A percentile compares a stretch with the other conserved stretches of the same genome.
phyloP scores from a whole-genome alignment of 75 land plant species.

The Selaginella moellendorffii region DNA sequence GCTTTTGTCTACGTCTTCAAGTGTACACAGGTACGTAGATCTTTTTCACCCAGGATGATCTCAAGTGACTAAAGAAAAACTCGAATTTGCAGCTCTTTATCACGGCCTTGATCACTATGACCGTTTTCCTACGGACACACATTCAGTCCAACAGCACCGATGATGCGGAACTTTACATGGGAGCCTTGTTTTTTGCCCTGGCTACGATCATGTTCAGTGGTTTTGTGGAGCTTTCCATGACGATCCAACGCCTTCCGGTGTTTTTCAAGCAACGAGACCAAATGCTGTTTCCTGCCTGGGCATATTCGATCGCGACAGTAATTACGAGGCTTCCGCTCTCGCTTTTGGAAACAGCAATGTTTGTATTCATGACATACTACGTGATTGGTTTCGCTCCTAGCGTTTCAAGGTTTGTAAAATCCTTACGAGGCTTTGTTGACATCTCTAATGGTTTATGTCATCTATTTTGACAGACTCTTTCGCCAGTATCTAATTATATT shows the following conservation, averaged over 20 bases:
- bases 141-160: slow-evolving; percentile 13
- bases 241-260: slow-evolving; percentile 30
- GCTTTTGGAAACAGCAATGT: slow-evolving; percentile 21
- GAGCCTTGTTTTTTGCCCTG: slow-evolving; percentile 30
- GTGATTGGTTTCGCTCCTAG: slow-evolving; percentile 47
- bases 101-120: slow-evolving; percentile 26
- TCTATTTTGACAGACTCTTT: not conserved
- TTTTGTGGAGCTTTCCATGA: slow-evolving; percentile 29
- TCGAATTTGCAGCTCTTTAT: not conserved
- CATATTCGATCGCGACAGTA: slow-evolving; percentile 29
- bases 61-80: too few relatives aligned
- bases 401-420: slow-evolving; percentile 29
- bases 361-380: slow-evolving; percentile 33
- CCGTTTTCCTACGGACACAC: slow-evolving; percentile 28
- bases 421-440: too few relatives aligned
- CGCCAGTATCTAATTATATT: not conserved
- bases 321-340: slow-evolving; percentile 31
- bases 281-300: slow-evolving; percentile 37
- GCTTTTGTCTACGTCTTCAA: not conserved
- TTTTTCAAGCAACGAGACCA: slow-evolving; percentile 40
- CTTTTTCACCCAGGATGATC: too few relatives aligned
- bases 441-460: not conserved
- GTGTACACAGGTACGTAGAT: not conserved
- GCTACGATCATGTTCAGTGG: slow-evolving; percentile 32
- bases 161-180: slow-evolving; percentile 25